Percentiles rank a stretch among this genome's conserved stretches.
Evolutionary conservation across 1,139 yeast genomes (phyloP).

Genomic region (Yamadazyma blattariae): DNA sequence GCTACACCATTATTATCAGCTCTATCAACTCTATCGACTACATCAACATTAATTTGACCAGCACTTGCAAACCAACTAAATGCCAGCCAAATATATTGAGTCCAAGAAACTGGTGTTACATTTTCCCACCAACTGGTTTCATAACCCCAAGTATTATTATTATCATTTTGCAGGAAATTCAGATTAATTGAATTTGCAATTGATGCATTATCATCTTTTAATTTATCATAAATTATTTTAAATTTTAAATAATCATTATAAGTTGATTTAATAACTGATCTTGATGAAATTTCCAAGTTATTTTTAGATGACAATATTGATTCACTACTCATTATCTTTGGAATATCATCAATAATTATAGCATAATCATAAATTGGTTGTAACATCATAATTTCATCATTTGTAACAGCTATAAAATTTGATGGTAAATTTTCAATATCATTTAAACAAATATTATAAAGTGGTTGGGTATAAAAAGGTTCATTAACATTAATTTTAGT

Average conservation of each 20-base stretch:
- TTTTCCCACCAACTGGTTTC: constrained; percentile 50
- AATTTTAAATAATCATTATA: constrained; percentile 38
- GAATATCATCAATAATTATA: constrained; percentile 27
- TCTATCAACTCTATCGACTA: constrained; percentile 3
- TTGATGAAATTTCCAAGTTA: too few species aligned
- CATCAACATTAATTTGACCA: constrained; percentile 44
- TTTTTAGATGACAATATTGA: constrained; percentile 6
- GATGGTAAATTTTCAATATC: constrained; percentile 26
- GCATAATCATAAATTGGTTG: constrained; percentile 57
- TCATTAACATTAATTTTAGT: constrained; percentile 18
- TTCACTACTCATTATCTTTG: constrained; percentile 12
- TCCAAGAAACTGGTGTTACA: constrained; percentile 58
- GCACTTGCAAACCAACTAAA: constrained; percentile 86
- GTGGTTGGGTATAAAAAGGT: constrained; percentile 36
- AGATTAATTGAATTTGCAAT: neutral
- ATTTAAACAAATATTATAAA: constrained; percentile 64
- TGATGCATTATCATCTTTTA: constrained; percentile 10
- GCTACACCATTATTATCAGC: neutral
- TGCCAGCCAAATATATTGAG: constrained; percentile 67
- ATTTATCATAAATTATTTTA: constrained; percentile 29
- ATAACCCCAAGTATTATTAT: neutral
- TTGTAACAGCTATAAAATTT: constrained; percentile 50
- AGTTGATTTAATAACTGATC: constrained; percentile 25
- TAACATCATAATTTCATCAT: constrained; percentile 65
- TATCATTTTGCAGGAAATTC: neutral